Evolutionary conservation across 768 basidiomycete species (phyloP).

Genomic region (Pleurotus ostreatus): DNA sequence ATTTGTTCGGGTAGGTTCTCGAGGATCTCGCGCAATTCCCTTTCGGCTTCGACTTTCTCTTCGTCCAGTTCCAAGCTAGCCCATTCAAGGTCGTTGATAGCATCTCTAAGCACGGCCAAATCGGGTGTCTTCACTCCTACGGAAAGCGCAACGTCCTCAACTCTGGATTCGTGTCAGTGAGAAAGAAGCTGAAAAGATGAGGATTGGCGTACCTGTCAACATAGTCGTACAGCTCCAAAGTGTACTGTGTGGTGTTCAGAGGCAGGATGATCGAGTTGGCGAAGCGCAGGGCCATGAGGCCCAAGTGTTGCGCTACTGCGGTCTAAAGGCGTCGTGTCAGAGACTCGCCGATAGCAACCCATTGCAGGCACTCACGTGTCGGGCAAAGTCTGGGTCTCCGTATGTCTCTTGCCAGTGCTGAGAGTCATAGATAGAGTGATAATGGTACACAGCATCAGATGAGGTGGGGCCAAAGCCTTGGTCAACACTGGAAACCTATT

Average conservation of each 20-base stretch:
- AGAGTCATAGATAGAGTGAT: constrained; percentile 73
- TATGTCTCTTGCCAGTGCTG: constrained; percentile 71
- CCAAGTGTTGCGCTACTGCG: constrained; percentile 65
- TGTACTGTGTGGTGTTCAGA: constrained; percentile 75
- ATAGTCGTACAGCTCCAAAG: constrained; percentile 39
- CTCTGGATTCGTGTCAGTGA: constrained; percentile 7
- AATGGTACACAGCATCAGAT: constrained; percentile 69
- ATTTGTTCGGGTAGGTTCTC: constrained; percentile 27
- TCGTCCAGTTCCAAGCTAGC: constrained; percentile 54
- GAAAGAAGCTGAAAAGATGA: neutral
- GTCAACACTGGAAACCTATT: constrained; percentile 17
- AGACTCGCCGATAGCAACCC: neutral
- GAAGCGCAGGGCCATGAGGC: constrained; percentile 58
- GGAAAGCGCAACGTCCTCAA: constrained; percentile 6
- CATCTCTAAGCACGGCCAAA: constrained; percentile 40
- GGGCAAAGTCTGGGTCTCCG: constrained; percentile 71
- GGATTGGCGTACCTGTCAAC: constrained; percentile 11
- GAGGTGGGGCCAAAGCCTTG: constrained; percentile 21
- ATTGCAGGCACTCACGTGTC: constrained; percentile 47
- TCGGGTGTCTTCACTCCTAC: constrained; percentile 19
- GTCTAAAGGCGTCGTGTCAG: constrained; percentile 30
- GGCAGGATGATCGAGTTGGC: constrained; percentile 65
- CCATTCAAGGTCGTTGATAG: constrained; percentile 42
- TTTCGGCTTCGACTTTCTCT: constrained; percentile 55
- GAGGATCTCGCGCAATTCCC: constrained; percentile 44